These are phyloP conservation scores for Brasilioporus rufonigricans DNA, from an alignment of 768 basidiomycete genomes.

Conservation along the genomic window DNA sequence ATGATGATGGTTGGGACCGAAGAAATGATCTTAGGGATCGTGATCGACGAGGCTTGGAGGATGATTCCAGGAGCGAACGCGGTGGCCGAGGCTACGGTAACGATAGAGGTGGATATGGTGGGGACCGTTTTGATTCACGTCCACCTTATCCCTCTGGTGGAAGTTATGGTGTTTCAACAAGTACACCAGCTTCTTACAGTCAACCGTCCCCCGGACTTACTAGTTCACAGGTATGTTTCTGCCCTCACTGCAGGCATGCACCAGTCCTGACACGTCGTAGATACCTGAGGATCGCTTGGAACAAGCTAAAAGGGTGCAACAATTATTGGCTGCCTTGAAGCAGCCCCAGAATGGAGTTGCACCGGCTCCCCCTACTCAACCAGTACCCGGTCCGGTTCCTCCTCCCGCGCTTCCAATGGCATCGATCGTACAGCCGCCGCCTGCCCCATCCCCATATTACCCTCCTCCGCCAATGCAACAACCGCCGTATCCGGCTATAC, in stretches of 20 bases:
- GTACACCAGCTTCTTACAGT: conserved; percentile 19
- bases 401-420: conserved; percentile 38
- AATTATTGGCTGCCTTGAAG: conserved; percentile 78
- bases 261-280: conserved; percentile 5
- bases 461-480: conserved; percentile 37
- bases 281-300: conserved; percentile 74
- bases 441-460: conserved; percentile 41
- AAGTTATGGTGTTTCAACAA: conserved; percentile 27
- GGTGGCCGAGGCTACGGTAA: conserved; percentile 37
- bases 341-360: conserved; percentile 49
- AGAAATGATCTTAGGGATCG: conserved; percentile 43
- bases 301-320: conserved; percentile 84
- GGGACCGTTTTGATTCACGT: conserved; percentile 43
- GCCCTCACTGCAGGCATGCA: not conserved
- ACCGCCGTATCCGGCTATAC: conserved; percentile 24
- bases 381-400: conserved; percentile 36
- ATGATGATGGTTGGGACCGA: conserved; percentile 45
- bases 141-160: conserved; percentile 31
- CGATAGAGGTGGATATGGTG: conserved; percentile 43
- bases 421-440: conserved; percentile 27
- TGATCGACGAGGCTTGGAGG: conserved; percentile 33
- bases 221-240: conserved; percentile 32
- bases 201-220: conserved; percentile 22
- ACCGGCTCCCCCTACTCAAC: conserved; percentile 20
- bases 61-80: conserved; percentile 36